Conservation (phyloP, 768 basidiomycete species). For the Lentinula detonsa region DNA sequence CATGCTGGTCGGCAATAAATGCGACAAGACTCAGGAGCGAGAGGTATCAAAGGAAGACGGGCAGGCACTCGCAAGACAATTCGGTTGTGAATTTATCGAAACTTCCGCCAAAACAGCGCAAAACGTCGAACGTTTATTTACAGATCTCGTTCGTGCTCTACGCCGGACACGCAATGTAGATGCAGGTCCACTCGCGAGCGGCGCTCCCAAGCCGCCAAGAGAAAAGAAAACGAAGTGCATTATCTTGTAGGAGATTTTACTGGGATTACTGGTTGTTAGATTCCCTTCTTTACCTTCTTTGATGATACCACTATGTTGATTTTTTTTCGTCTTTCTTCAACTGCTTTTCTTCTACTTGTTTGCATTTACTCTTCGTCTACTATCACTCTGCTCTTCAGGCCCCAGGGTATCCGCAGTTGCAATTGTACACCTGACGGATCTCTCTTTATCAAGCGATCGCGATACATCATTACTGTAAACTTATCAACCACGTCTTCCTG, state of each 20-base stretch:
- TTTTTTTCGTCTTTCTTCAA: slow-evolving; percentile 23
- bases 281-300: slow-evolving; percentile 66
- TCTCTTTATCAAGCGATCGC: background rate
- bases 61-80: slow-evolving; percentile 66
- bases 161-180: slow-evolving; percentile 65
- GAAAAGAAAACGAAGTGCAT: slow-evolving; percentile 53
- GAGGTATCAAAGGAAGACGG: slow-evolving; percentile 93
- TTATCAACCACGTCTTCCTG: slow-evolving; percentile 9
- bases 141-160: slow-evolving; percentile 76
- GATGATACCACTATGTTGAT: slow-evolving; percentile 70
- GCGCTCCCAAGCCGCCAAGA: slow-evolving; percentile 38
- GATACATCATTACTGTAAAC: slow-evolving; percentile 5
- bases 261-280: slow-evolving; percentile 65
- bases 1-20: slow-evolving; percentile 96
- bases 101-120: slow-evolving; percentile 93
- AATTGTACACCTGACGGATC: background rate
- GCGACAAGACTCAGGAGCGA: slow-evolving; percentile 85
- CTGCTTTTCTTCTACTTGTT: slow-evolving; percentile 22
- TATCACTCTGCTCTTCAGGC: slow-evolving; percentile 1
- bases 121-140: slow-evolving; percentile 90
- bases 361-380: slow-evolving; percentile 5
- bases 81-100: slow-evolving; percentile 93
- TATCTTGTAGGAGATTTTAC: slow-evolving; percentile 71
- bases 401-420: slow-evolving; percentile 2
- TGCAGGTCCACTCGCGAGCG: slow-evolving; percentile 29